Evolutionary conservation across 768 basidiomycete species (phyloP).

Genomic region (Amanita pseudoporphyria): DNA sequence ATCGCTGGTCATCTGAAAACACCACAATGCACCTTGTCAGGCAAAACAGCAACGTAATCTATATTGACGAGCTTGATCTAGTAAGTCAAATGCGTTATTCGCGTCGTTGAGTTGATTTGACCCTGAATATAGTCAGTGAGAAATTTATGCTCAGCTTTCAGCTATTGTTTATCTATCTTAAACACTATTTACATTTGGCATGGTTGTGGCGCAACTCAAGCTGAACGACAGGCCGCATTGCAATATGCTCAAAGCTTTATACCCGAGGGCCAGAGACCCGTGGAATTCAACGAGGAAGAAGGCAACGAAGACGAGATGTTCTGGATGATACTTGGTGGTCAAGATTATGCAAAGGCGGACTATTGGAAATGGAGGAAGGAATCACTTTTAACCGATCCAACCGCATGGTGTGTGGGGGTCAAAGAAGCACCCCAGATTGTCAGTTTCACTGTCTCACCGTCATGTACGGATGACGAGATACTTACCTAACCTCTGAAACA

Average conservation of each 20-base stretch:
- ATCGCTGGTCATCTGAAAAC: conserved; percentile 72
- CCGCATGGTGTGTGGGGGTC: conserved; percentile 51
- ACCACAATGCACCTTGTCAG: conserved; percentile 76
- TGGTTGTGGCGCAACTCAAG: conserved; percentile 53
- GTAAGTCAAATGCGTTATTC: conserved; percentile 27
- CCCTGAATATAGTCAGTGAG: conserved; percentile 34
- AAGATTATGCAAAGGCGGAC: conserved; percentile 66
- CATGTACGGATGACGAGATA: not conserved
- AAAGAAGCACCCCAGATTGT: conserved; percentile 30
- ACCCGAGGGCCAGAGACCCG: conserved; percentile 25
- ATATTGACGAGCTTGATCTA: conserved; percentile 66
- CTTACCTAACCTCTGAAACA: conserved; percentile 17
- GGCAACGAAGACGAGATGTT: conserved; percentile 69
- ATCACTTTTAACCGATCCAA: conserved; percentile 32
- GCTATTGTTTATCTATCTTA: conserved; percentile 66
- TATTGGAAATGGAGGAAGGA: conserved; percentile 70
- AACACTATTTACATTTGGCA: conserved; percentile 75
- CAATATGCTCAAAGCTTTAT: conserved; percentile 47
- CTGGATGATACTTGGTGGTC: conserved; percentile 78
- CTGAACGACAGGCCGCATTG: conserved; percentile 54
- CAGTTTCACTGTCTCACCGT: not conserved
- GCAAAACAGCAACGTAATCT: conserved; percentile 34
- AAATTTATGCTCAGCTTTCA: conserved; percentile 79
- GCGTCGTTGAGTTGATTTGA: conserved; percentile 1
- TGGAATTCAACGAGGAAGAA: conserved; percentile 58